Evolutionary conservation across 1,139 yeast species (phyloP).

Genomic region (Pichia sorboxylosa): DNA sequence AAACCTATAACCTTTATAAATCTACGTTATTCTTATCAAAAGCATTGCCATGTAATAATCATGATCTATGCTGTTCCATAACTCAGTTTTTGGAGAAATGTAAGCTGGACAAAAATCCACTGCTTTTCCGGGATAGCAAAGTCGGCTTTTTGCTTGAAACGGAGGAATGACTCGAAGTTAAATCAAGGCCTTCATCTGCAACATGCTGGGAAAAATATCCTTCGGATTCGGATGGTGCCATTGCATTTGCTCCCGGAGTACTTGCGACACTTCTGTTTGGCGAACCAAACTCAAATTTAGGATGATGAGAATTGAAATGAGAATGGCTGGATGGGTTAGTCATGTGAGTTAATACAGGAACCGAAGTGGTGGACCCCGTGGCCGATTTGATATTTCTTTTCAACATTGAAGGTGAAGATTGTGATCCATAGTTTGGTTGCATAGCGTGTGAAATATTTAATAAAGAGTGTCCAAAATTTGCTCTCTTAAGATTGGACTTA

Average conservation of each 20-base stretch:
- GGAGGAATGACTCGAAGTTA: no score
- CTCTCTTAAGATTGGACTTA: neutral
- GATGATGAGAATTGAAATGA: neutral
- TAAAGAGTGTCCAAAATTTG: no score
- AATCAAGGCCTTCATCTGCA: no score
- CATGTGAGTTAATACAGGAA: neutral
- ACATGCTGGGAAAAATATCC: neutral
- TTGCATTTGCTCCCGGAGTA: slow-evolving; percentile 2
- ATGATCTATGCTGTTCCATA: no score
- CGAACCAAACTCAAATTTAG: slow-evolving; percentile 1
- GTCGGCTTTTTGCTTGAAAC: no score
- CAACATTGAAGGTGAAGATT: neutral
- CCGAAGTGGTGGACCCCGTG: neutral
- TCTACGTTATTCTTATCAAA: no score
- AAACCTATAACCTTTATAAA: no score
- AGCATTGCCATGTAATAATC: no score
- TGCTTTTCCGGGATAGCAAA: no score
- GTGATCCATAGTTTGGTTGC: neutral
- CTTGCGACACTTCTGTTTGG: slow-evolving; percentile 6
- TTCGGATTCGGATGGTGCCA: neutral
- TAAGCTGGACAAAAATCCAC: no score
- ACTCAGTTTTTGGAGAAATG: no score
- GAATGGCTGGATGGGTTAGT: neutral
- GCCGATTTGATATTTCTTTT: neutral
- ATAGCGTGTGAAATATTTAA: no score